Base-by-base conservation (phyloP, 164 flowering plant species). In the Piper longum region DNA sequence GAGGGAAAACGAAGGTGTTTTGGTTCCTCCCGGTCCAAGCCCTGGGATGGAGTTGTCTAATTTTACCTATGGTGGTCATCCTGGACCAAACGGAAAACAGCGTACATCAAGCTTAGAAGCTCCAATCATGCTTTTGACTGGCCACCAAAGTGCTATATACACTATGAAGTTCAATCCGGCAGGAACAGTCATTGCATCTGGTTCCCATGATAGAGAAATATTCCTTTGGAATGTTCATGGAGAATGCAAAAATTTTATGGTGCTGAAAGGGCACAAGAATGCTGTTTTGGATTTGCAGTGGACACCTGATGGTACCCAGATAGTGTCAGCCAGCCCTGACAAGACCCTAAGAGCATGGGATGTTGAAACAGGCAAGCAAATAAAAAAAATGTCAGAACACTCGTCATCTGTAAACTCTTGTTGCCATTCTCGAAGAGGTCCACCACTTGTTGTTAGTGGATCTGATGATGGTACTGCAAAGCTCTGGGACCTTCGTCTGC, bases 381-480 rank as follows among this genome's bases (percentile, higher is more conserved):
- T 93, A 3, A 93, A 93, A 67, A 93, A 90, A 69, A 93, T 93
- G 99, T 83, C 89, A 12, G 99, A 91, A 54, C 99, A 89, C 74
- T 80, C 88, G 7, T 88, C 88, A 18, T 84, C 82, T 71, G 99
- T 93, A 66, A 93, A 90, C 66, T 83, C 99, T 0, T 93, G 99
- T 73, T 90, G 91, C 71, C 96, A 91, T 63, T 78, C 97, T 4
- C 79, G 97, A 8, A 71, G 99, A 64, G 99, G 96, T 11, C 99
- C 95, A 6, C 97, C 99, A 39, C 96, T 90, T 70, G 83, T 90
- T 65, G 95, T 93, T 41, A 93, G 97, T 68, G 99, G 99, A 8
- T 93, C 99, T 12, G 99, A 93, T 77, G 99, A 93, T 71, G 99
- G 99, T 43, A 90, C 99, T 72, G 96, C 97, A 16, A 88, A 88